Percentiles rank a stretch among this genome's conserved stretches.
These are phyloP conservation scores for Wickerhamomyces sp. DNA, from an alignment of 1,139 yeast genomes.

Conservation along the genomic window DNA sequence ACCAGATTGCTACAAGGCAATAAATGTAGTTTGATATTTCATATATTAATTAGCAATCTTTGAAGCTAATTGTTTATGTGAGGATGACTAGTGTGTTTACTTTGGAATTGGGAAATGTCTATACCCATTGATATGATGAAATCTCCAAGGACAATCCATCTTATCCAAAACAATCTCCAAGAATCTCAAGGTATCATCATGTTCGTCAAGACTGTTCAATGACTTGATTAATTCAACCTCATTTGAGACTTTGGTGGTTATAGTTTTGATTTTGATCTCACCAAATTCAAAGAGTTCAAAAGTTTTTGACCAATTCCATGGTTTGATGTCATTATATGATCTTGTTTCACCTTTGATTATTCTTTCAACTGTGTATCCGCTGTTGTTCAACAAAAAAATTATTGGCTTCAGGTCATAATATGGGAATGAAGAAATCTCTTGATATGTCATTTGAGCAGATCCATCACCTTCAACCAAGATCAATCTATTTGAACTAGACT, in stretches of 20 bases:
- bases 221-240: conserved; percentile 33
- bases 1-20: too few relatives aligned
- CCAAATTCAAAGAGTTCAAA: conserved; percentile 58
- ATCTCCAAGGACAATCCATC: conserved; percentile 60
- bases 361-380: conserved; percentile 87
- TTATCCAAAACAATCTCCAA: conserved; percentile 57
- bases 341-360: conserved; percentile 75
- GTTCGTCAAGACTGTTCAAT: conserved; percentile 14
- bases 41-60: too few relatives aligned
- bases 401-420: conserved; percentile 59
- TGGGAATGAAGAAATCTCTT: conserved; percentile 70
- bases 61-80: not conserved
- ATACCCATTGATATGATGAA: conserved; percentile 27
- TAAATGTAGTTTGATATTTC: too few relatives aligned
- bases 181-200: conserved; percentile 39
- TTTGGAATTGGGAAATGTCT: conserved; percentile 18
- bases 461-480: conserved; percentile 85
- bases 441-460: conserved; percentile 87
- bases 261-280: conserved; percentile 39
- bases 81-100: not conserved
- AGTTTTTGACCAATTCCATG: conserved; percentile 77
- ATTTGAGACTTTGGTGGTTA: conserved; percentile 29
- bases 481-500: conserved; percentile 39
- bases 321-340: conserved; percentile 75
- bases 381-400: conserved; percentile 70